Conservation (phyloP, 371 early-diverging fungal genomes). For the Circinella umbellata region DNA sequence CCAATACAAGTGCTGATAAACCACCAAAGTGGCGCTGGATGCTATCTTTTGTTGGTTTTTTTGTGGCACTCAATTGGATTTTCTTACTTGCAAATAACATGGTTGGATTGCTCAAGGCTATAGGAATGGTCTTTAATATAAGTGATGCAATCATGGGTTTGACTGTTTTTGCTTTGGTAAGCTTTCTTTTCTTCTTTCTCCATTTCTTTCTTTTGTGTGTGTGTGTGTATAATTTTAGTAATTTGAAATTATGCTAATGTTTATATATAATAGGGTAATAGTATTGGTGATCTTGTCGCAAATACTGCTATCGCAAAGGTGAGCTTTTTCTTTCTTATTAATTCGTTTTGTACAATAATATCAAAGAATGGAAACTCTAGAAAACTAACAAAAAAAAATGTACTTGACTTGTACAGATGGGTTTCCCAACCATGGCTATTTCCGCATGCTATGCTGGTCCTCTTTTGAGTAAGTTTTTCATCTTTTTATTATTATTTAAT, state of each 20-base stretch:
- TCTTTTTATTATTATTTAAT: background rate
- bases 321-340: background rate
- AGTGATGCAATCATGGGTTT: constrained; percentile 86
- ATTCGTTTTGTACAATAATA: too few species aligned
- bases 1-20: constrained; percentile 29
- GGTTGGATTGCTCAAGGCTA: constrained; percentile 78
- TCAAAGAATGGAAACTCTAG: too few species aligned
- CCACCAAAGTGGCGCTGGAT: constrained; percentile 49
- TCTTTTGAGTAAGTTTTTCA: constrained; percentile 63
- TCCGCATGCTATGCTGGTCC: constrained; percentile 89
- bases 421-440: constrained; percentile 85
- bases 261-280: constrained; percentile 65
- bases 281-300: constrained; percentile 83
- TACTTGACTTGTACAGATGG: constrained; percentile 52
- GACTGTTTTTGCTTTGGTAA: constrained; percentile 82
- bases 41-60: constrained; percentile 72
- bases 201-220: too few species aligned
- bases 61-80: constrained; percentile 79
- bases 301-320: constrained; percentile 81
- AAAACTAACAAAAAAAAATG: background rate
- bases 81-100: constrained; percentile 81
- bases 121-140: constrained; percentile 76
- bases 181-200: constrained; percentile 3
- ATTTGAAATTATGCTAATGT: constrained; percentile 13
- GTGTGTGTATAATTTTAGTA: too few species aligned